Conservation (phyloP, 192 early-diverging fungal species). For the Coemansia sp. region DNA sequence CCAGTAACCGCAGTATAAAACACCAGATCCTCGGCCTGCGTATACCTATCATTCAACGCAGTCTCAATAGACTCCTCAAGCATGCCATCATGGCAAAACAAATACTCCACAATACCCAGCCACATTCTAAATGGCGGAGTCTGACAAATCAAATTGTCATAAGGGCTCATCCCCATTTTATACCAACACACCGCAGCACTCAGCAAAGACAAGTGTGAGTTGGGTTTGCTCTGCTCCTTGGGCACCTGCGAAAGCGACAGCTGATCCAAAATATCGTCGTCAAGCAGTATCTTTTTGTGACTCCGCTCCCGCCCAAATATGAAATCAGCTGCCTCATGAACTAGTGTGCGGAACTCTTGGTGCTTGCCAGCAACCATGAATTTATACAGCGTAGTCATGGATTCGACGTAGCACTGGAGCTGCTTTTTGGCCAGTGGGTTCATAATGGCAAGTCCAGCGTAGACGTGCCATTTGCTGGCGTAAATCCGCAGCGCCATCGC, state of each 20-base stretch:
- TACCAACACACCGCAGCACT: constrained; percentile 97
- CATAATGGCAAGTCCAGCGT: constrained; percentile 91
- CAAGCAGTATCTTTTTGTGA: constrained; percentile 73
- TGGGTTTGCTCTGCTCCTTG: constrained; percentile 68
- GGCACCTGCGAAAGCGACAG: constrained; percentile 87
- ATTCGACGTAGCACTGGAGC: constrained; percentile 85
- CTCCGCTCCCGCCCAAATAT: constrained; percentile 76
- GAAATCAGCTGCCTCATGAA: constrained; percentile 76
- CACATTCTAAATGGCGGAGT: constrained; percentile 94
- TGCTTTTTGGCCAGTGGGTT: constrained; percentile 88
- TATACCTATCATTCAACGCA: constrained; percentile 74
- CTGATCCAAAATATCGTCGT: constrained; percentile 81
- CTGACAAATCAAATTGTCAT: constrained; percentile 94
- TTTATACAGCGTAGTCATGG: constrained; percentile 90
- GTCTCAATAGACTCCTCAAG: constrained; percentile 87
- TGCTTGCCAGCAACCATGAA: constrained; percentile 90
- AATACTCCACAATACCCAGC: constrained; percentile 93
- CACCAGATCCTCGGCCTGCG: constrained; percentile 78
- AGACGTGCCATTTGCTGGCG: constrained; percentile 96
- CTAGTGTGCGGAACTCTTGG: constrained; percentile 73
- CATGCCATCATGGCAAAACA: constrained; percentile 81
- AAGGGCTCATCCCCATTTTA: constrained; percentile 80
- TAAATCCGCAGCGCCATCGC: constrained; percentile 93
- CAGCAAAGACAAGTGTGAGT: constrained; percentile 93
- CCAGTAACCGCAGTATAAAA: constrained; percentile 90